These are phyloP conservation scores for Colletotrichum viniferum DNA, from an alignment of 2,329 filamentous ascomycete genomes.

Conservation along the genomic window DNA sequence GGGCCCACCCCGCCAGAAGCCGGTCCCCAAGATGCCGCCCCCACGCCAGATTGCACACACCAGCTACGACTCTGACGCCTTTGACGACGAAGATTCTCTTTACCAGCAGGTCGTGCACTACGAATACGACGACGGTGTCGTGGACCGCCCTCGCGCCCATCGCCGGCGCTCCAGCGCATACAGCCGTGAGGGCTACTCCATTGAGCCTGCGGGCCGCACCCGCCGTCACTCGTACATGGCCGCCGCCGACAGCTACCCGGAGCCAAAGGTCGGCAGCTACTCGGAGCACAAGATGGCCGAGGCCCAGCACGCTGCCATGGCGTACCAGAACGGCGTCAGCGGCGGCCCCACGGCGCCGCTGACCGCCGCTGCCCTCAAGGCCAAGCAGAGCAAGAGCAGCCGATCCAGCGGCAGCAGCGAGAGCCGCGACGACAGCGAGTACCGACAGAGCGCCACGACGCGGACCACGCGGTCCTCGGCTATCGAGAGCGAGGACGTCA, in stretches of 20 bases:
- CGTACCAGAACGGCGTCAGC: constrained; percentile 59
- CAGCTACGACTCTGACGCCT: constrained; percentile 43
- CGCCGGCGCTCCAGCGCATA: constrained; percentile 39
- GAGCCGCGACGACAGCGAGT: constrained; percentile 69
- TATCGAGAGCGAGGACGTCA: constrained; percentile 58
- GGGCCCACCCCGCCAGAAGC: constrained; percentile 23
- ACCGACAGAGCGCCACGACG: constrained; percentile 64
- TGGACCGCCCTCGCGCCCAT: constrained; percentile 34
- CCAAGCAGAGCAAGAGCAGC: constrained; percentile 52
- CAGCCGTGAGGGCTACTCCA: constrained; percentile 41
- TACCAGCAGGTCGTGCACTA: constrained; percentile 43
- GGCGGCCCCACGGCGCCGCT: constrained; percentile 51
- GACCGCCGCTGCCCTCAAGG: constrained; percentile 61
- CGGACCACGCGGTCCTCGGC: constrained; percentile 59
- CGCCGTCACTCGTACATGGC: constrained; percentile 48
- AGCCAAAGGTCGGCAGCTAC: constrained; percentile 41
- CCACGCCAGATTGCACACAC: constrained; percentile 28
- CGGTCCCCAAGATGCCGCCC: constrained; percentile 21
- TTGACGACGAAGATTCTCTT: constrained; percentile 35
- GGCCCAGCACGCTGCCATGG: constrained; percentile 46
- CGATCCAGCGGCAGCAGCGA: constrained; percentile 62
- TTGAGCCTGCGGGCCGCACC: constrained; percentile 40
- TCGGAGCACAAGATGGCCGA: constrained; percentile 45
- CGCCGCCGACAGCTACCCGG: constrained; percentile 35
- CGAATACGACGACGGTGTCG: constrained; percentile 35